Conservation (phyloP, 768 basidiomycete genomes). For the Boletus edulis region DNA sequence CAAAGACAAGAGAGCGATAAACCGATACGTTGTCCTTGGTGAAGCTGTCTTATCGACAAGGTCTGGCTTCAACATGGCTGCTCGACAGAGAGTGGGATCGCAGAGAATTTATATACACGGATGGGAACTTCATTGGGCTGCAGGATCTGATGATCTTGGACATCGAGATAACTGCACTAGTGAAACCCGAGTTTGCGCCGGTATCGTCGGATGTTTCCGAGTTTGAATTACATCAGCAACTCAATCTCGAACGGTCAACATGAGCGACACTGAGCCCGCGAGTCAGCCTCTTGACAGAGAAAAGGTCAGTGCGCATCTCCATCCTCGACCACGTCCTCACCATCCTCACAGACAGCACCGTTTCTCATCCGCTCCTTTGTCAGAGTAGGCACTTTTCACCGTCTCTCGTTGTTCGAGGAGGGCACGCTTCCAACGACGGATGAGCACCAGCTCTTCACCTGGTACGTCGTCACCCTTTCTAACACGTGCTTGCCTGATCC, state of each 20-base stretch:
- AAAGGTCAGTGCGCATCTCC: slow-evolving; percentile 38
- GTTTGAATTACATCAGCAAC: background rate
- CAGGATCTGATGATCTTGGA: no score
- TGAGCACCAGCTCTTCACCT: slow-evolving; percentile 80
- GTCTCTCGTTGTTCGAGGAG: slow-evolving; percentile 73
- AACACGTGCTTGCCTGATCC: background rate
- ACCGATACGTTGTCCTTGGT: slow-evolving; percentile 8
- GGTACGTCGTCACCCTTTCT: slow-evolving; percentile 41
- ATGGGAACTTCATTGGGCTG: no score
- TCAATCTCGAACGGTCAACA: slow-evolving; percentile 3
- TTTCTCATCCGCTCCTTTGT: slow-evolving; percentile 83
- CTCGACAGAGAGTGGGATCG: background rate
- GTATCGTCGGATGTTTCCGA: no score
- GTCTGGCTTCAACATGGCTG: slow-evolving; percentile 9
- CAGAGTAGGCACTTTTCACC: slow-evolving; percentile 78
- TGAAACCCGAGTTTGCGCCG: no score
- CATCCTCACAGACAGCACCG: slow-evolving; percentile 57
- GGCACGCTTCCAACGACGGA: slow-evolving; percentile 73
- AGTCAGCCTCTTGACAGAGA: slow-evolving; percentile 54
- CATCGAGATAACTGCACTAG: no score
- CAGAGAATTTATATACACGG: no score
- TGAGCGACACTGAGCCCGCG: slow-evolving; percentile 40
- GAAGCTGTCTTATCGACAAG: background rate
- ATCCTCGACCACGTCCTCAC: background rate
- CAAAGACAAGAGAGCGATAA: slow-evolving; percentile 15